Conservation (phyloP, 768 basidiomycete genomes). For the Amanita molliuscula region DNA sequence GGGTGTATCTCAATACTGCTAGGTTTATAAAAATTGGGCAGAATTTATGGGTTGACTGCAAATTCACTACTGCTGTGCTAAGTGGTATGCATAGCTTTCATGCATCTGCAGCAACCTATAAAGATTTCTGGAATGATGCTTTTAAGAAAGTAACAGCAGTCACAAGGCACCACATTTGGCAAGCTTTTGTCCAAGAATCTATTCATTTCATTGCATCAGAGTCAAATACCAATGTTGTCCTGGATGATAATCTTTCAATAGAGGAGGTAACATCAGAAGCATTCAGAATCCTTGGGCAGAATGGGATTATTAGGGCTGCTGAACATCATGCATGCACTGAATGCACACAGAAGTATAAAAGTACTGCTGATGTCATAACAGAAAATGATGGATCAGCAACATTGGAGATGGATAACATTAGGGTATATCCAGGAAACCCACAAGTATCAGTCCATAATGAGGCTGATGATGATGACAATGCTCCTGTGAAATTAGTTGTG, state of each 20-base stretch:
- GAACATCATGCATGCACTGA: too few relatives aligned
- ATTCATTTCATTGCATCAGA: conserved; percentile 9
- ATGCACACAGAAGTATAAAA: too few relatives aligned
- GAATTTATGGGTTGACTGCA: too few relatives aligned
- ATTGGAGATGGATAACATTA: too few relatives aligned
- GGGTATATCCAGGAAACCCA: too few relatives aligned
- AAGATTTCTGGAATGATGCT: background rate
- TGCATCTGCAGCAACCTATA: background rate
- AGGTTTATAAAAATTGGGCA: background rate
- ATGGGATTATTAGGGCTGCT: too few relatives aligned
- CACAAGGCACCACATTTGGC: too few relatives aligned
- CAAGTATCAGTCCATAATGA: too few relatives aligned
- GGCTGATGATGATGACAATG: too few relatives aligned
- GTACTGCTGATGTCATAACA: too few relatives aligned
- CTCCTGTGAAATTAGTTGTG: too few relatives aligned
- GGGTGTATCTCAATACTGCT: background rate
- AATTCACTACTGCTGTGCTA: background rate
- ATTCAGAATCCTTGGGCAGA: conserved; percentile 5
- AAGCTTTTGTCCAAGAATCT: conserved; percentile 14
- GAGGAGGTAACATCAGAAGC: conserved; percentile 10
- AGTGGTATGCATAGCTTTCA: background rate
- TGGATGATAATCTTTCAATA: conserved; percentile 6
- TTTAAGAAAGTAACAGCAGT: background rate
- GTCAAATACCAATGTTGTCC: conserved; percentile 2
- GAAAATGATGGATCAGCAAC: too few relatives aligned